Base-by-base conservation (phyloP, 1,139 yeast genomes). In the Hyphopichia pseudoburtonii region DNA sequence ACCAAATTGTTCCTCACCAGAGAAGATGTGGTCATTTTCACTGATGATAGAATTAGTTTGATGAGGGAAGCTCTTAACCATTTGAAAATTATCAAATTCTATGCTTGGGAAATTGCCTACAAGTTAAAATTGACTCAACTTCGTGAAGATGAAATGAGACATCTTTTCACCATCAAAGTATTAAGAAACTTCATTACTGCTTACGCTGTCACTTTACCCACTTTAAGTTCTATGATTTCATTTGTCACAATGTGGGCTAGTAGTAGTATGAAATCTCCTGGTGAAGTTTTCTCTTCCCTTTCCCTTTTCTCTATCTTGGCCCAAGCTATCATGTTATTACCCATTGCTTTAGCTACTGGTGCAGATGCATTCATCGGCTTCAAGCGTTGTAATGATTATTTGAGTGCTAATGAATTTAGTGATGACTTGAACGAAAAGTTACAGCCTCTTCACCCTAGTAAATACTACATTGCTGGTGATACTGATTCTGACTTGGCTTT, bases 361-460 rank as follows among this genome's bases (percentile, higher is more conserved):
- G 73, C 79, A 19, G 82, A 77, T 56, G 81, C 80, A 1, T 59
- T 63, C 44, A 66, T 76, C 49, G 82, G 80, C 0, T 70, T 74
- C 46, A 58, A 56, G 28, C 62, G 82, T 50, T 71, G 76, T 37
- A 65, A 62, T 38, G 72, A 62, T 22, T 75, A 58, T 43, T 56
- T 76, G 40, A 52, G 67, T 30, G 62, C 76, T 8, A 59, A 53
- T 7, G 80, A 76, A 47, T 57, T 52, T 39, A 45, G 48, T 28
- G 54, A 50, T n/a, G 57, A 54, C 17, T 45, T 60, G 26, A 50
- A 54, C 5, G 18, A 15, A 27, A 15, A n/a, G 36, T 21, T 16
- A 15, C 10, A 12, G 17, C 10, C n/a, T 15, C 29, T 15, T 16
- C 7, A 15, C n/a, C 9, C 15, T 22, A 47, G 51, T 18, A 45